These are phyloP conservation scores for Solanum verrucosum DNA, from an alignment of 257 asterid species.

Conservation along the genomic window DNA sequence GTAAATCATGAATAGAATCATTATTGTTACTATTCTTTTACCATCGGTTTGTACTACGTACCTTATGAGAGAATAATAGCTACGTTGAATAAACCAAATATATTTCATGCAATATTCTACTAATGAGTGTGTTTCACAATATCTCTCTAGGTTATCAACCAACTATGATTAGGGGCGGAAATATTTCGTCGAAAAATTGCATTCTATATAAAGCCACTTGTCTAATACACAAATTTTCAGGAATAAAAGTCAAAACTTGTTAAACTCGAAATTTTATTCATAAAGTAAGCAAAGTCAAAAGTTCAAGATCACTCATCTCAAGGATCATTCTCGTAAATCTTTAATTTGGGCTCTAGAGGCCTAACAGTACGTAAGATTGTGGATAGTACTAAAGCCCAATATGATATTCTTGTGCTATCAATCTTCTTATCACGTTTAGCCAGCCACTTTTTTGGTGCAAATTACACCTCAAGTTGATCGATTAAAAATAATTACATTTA, in stretches of 20 bases:
- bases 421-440: not conserved
- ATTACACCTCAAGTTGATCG: not conserved
- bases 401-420: not conserved
- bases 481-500: not conserved
- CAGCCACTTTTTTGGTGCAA: not conserved
- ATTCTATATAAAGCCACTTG: too few relatives aligned
- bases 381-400: not conserved
- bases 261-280: not conserved
- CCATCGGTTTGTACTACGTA: not conserved
- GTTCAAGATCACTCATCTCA: not conserved
- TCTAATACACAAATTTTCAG: not conserved
- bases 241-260: not conserved
- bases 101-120: not conserved
- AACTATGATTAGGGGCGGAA: not conserved
- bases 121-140: not conserved
- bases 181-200: too few relatives aligned
- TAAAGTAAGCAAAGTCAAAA: accelerated
- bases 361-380: not conserved
- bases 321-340: not conserved
- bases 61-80: not conserved
- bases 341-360: not conserved
- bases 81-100: not conserved
- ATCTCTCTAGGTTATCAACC: not conserved
- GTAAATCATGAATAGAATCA: not conserved
- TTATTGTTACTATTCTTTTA: not conserved